Conservation (phyloP, 192 early-diverging fungal species). For the Backusella psychrophila region DNA sequence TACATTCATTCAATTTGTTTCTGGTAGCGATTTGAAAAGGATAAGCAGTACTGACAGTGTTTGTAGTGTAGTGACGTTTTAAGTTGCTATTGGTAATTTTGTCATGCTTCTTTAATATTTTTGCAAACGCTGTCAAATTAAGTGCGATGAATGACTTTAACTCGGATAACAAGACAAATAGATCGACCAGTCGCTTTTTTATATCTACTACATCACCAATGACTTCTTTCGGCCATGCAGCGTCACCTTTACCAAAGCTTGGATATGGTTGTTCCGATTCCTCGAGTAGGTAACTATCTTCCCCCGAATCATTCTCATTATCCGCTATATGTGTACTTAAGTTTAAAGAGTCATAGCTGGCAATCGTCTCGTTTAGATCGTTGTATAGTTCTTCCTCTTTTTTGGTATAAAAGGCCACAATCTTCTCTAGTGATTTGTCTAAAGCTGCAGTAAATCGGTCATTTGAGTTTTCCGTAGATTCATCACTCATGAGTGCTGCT, state of each 20-base stretch:
- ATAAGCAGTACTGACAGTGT: constrained; percentile 60
- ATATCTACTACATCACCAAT: constrained; percentile 7
- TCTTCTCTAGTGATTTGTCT: constrained; percentile 81
- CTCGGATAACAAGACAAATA: constrained; percentile 83
- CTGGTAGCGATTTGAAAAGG: constrained; percentile 70
- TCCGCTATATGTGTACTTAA: not conserved
- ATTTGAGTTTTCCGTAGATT: constrained; percentile 36
- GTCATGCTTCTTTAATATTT: constrained; percentile 97
- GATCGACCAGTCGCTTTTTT: constrained; percentile 53
- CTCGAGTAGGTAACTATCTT: not conserved
- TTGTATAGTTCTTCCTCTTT: constrained; percentile 80
- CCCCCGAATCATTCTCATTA: not conserved
- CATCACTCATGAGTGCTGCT: constrained; percentile 31
- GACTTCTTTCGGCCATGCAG: not conserved
- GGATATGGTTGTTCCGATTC: not conserved
- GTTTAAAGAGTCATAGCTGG: not conserved
- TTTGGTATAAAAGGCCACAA: constrained; percentile 74
- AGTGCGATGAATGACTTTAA: constrained; percentile 85
- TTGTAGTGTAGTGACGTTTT: constrained; percentile 66
- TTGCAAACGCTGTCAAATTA: constrained; percentile 90
- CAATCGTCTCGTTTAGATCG: constrained; percentile 48
- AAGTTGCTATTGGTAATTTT: constrained; percentile 80
- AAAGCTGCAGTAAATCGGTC: constrained; percentile 69
- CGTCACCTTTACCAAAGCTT: not conserved
- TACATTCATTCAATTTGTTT: constrained; percentile 54